phyloP scores from a whole-genome alignment of 2,329 filamentous ascomycete genomes.

The Botryotinia convoluta region DNA sequence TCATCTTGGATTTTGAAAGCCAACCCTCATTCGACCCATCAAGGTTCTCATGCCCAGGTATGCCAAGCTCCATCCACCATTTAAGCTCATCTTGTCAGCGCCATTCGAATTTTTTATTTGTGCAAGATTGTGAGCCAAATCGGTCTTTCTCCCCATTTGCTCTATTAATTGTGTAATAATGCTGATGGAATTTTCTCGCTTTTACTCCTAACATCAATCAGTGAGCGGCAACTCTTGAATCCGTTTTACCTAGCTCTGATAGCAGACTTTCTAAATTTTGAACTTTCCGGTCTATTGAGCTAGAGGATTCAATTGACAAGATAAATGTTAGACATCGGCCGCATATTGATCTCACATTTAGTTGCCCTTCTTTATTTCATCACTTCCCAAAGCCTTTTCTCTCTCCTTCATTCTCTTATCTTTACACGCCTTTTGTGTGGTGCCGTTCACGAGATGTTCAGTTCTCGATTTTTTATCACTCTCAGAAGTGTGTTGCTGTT shows the following conservation, averaged over 20 bases:
- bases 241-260: not conserved
- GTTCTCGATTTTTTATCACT: not conserved
- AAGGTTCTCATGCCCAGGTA: conserved; percentile 2
- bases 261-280: not conserved
- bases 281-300: not conserved
- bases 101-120: not conserved
- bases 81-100: not conserved
- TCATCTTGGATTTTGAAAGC: not conserved
- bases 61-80: not conserved
- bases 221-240: not conserved
- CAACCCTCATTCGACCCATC: not conserved
- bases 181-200: not conserved
- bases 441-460: not conserved
- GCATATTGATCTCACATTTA: not conserved
- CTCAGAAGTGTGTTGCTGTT: not conserved
- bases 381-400: not conserved
- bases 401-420: not conserved
- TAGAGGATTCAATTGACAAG: not conserved
- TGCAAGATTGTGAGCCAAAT: not conserved
- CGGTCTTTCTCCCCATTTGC: not conserved
- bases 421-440: not conserved
- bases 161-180: not conserved
- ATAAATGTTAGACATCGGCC: not conserved
- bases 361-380: not conserved
- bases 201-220: not conserved